phyloP scores from a whole-genome alignment of 768 basidiomycete genomes.

The Boletellus sp. region DNA sequence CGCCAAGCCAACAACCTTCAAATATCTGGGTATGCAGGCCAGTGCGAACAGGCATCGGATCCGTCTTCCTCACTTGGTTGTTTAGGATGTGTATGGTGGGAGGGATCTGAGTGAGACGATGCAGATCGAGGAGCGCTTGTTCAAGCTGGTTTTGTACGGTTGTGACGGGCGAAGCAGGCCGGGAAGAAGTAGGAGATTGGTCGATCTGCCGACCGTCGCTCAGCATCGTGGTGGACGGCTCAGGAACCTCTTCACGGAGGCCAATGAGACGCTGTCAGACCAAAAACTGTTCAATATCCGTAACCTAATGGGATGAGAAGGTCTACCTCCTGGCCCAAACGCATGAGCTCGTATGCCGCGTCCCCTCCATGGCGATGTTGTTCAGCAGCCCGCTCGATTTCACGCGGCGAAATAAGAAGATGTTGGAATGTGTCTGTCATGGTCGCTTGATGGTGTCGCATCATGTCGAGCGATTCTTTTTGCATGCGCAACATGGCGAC shows the following conservation, averaged over 20 bases:
- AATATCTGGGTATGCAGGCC: slow-evolving; percentile 56
- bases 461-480: slow-evolving; percentile 25
- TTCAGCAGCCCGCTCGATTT: slow-evolving; percentile 36
- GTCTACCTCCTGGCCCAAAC: slow-evolving; percentile 46
- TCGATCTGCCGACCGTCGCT: slow-evolving; percentile 19
- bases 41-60: slow-evolving; percentile 40
- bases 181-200: slow-evolving; percentile 20
- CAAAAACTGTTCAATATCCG: background rate
- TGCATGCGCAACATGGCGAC: slow-evolving; percentile 28
- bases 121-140: slow-evolving; percentile 44
- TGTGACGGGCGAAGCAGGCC: slow-evolving; percentile 20
- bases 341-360: slow-evolving; percentile 48
- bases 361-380: slow-evolving; percentile 39
- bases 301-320: background rate
- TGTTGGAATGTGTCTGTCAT: slow-evolving; percentile 39
- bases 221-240: slow-evolving; percentile 12
- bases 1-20: slow-evolving; percentile 52
- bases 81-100: slow-evolving; percentile 52
- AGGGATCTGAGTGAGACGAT: slow-evolving; percentile 48
- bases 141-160: slow-evolving; percentile 39
- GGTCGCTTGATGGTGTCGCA: slow-evolving; percentile 29
- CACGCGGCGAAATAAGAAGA: slow-evolving; percentile 36
- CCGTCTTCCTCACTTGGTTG: slow-evolving; percentile 44
- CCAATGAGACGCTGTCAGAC: slow-evolving; percentile 22
- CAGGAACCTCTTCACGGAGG: slow-evolving; percentile 4